Evolutionary conservation across 2,329 filamentous ascomycete species (phyloP), one percentile per base, ranked within the genome.

Genomic region (Lecanicillium sp.): DNA sequence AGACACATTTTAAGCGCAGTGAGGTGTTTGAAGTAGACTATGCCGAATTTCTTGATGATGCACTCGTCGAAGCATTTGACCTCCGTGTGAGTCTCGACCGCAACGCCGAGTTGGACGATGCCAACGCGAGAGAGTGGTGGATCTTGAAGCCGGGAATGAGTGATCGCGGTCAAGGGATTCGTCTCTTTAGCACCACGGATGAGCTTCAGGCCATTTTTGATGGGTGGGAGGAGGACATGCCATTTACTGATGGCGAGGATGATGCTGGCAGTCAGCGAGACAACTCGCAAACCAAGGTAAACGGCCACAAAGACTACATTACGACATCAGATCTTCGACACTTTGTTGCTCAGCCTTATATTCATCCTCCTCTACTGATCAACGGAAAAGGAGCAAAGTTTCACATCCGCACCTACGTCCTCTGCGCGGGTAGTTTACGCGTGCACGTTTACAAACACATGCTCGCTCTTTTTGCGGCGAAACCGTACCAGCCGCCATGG

Each of bases 61-160:
- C 92, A 1, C 67, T 98, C 7, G 71, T 94, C 2, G 92, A 98
- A 58, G 84, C 85, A 0, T 96, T 83, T 57, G 92, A 96, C 53
- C 63, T 98, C 37, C 73, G 81, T 15, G 85, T 86, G 41, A 89
- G 84, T 49, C 72, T 94, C 59, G 74, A 75, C 22, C 70, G 69
- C 33, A 95, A 95, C 50, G 61, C 59, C 12, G 46, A 46, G 11
- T 44, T 41, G 2, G 35, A 40, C 4, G 48, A 51, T 2, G 48
- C 41, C 0, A 45, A 60, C 20, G 64, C 73, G 30, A 71, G 73
- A 43, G 79, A 94, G 56, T 98, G 90, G 90, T 98, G 92, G 92
- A 96, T 98, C 48, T 61, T 98, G 43, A 98, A 98, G 63, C 90
- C 92, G 1, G 84, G 90, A 8, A 96, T 98, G 92, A 95, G 87